Conservation (phyloP, 179 eudicot species). For the Corrigiola litoralis region DNA sequence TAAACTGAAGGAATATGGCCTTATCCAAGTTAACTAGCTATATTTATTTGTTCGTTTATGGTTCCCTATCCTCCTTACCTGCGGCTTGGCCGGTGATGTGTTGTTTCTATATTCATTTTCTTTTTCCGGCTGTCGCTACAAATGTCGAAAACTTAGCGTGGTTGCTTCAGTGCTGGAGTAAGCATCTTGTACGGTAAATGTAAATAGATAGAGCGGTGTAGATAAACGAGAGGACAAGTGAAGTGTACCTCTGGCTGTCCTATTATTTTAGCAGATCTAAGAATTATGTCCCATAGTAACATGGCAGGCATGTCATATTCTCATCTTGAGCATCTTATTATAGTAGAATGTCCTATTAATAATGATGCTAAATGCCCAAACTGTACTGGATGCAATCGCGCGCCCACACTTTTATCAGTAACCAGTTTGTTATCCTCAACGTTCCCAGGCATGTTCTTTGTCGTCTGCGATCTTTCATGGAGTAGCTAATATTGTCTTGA, state of each 20-base stretch:
- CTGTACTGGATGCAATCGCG: neutral
- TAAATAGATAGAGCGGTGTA: neutral
- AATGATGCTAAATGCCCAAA: neutral
- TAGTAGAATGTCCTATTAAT: neutral
- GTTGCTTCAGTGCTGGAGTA: too few relatives aligned
- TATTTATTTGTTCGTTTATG: too few relatives aligned
- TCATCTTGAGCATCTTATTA: neutral
- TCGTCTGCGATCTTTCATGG: too few relatives aligned
- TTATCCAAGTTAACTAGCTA: neutral
- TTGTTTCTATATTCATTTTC: neutral
- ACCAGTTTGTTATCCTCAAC: neutral
- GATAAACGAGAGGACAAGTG: slow-evolving; percentile 9
- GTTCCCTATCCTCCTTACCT: slow-evolving; percentile 10
- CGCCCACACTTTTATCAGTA: neutral
- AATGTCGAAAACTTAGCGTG: neutral
- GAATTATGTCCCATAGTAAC: neutral
- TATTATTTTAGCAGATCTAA: neutral
- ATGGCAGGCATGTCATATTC: slow-evolving; percentile 4
- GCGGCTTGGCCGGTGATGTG: slow-evolving; percentile 3
- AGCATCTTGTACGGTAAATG: neutral
- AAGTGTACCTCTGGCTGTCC: neutral
- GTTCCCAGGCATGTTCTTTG: too few relatives aligned
- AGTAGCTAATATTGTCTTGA: neutral
- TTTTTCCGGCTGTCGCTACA: neutral
- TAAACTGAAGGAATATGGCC: neutral